Evolutionary conservation across 495 filamentous ascomycete genomes (phyloP).

Genomic region (Penicillium chermesinum): DNA sequence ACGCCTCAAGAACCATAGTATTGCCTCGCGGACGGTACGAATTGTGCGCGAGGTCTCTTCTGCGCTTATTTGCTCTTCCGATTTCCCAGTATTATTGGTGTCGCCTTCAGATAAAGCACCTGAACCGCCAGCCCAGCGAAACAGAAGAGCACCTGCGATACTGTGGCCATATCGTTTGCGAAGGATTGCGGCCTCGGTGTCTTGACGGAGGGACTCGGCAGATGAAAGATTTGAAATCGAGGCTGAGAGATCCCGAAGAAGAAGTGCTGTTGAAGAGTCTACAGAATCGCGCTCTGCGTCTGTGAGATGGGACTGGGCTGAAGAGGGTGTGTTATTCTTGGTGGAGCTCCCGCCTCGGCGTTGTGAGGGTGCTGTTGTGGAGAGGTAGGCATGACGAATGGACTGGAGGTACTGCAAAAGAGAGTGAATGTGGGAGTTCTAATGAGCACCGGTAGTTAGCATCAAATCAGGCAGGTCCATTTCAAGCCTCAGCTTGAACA

Average conservation of each 20-base stretch:
- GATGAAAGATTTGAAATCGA: slow-evolving; percentile 71
- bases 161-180: slow-evolving; percentile 58
- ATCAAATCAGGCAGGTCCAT: too few species aligned
- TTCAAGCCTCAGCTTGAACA: slow-evolving; percentile 7
- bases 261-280: slow-evolving; percentile 74
- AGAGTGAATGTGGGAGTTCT: slow-evolving; percentile 82
- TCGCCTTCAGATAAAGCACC: slow-evolving; percentile 6
- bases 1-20: slow-evolving; percentile 74
- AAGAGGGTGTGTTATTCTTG: slow-evolving; percentile 18
- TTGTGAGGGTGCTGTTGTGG: slow-evolving; percentile 54
- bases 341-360: slow-evolving; percentile 27
- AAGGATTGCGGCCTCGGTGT: slow-evolving; percentile 61
- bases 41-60: slow-evolving; percentile 61
- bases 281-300: slow-evolving; percentile 72
- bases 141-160: slow-evolving; percentile 22
- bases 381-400: slow-evolving; percentile 88
- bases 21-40: slow-evolving; percentile 64
- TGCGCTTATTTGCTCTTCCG: slow-evolving; percentile 59
- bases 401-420: slow-evolving; percentile 71
- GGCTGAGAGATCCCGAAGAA: slow-evolving; percentile 75
- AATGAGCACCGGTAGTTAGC: too few species aligned
- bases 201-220: slow-evolving; percentile 74
- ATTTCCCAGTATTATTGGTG: slow-evolving; percentile 35
- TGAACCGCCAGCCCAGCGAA: slow-evolving; percentile 70
- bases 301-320: slow-evolving; percentile 43